Base-by-base conservation (phyloP, 768 basidiomycete species). In the Dentipellis fragilis region DNA sequence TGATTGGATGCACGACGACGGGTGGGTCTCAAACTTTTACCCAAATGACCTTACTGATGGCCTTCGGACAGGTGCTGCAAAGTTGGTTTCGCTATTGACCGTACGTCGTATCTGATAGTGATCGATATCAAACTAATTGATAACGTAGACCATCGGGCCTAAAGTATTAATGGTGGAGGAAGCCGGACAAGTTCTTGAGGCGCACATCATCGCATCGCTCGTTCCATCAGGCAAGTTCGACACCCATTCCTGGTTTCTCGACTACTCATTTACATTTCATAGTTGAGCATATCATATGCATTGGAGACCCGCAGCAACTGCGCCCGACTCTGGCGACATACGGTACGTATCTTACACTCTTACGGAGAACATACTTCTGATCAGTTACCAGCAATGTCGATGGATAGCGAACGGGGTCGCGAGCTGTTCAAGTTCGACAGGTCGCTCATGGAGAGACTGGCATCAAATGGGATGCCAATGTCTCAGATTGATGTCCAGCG, bases 141-240 rank as follows among this genome's bases (percentile, higher is more conserved):
- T 52, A n/a, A 57, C 53, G 59, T 3, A 87, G 84, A 77, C 78
- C 12, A 63, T 88, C 5, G 69, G 64, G 4, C 87, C 87, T 0
- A 75, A 73, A 35, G 78, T 88, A 0, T 64, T 89, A 49, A 69
- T 90, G 49, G 83, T 90, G 0, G 87, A 91, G 66, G 89, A 90
- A 64, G 88, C 89, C 0, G 89, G 88, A 0, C 88, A 91, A 67
- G 85, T 89, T 1, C 74, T 90, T 29, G 88, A 90, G 67, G 84
- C 88, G 3, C 88, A 90, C 58, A 74, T 89, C 14, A 66, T 89
- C 5, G 79, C 78, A 2, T 78, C 75, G 38, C 71, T 89, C 1
- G 85, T 86, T 2, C 75, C 76, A 0, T 79, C 57, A 57, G 64
- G 64, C 58, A 38, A 14, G 37, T 29, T 19, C 4, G 19, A 40